Evolutionary conservation across 306 rosid species (phyloP), one percentile per base, ranked within the genome.

Genomic region (Casuarina glauca): DNA sequence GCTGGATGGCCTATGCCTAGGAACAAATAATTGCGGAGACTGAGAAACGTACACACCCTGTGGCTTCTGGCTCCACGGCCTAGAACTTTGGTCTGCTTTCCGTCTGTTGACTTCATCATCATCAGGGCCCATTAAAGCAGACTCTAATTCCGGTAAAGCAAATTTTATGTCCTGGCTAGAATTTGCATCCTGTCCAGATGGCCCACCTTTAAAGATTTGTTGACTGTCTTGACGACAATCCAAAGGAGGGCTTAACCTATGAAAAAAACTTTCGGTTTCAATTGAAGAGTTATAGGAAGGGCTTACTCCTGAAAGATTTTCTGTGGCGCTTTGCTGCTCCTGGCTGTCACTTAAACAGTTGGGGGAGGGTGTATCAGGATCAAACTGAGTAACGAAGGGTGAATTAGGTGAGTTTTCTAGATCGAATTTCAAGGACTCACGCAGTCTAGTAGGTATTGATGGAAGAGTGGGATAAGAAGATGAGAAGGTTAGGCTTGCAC

Each of bases 71-170:
- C 75, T 85, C 96, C 90, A 90, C 6, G 89, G 72, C 77, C 74
- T 53, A 43, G 86, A 76, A 78, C 89, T 82, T 54, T 81, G 88
- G 16, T 74, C 83, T 3, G 87, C 71, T 50, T 82, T 89, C 15
- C 83, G 72, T 36, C 87, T 53, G 54, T 83, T 80, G 75, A 76
- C 79, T 69, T 91, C 87, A 39, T 81, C 83, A 43, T 86, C 87
- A 63, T 88, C 97, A 1, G 97, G 94, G 52, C 89, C 96, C 99
- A 96, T 96, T 74, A 96, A 78, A 80, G 86, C 94, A 77, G 88
- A 83, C 89, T 95, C 97, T 75, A 95, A 76, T 72, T 91, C 90
- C 72, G 86, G 86, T 87, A 93, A 80, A 1, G 84, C 84, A 55
- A 82, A 82, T 60, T 79, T 79, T 60, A 91, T 82, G 75, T 79